Evolutionary conservation across 148 eudicot species (phyloP), one percentile per base, ranked within the genome.

Genomic region (Nepenthes gracilis): DNA sequence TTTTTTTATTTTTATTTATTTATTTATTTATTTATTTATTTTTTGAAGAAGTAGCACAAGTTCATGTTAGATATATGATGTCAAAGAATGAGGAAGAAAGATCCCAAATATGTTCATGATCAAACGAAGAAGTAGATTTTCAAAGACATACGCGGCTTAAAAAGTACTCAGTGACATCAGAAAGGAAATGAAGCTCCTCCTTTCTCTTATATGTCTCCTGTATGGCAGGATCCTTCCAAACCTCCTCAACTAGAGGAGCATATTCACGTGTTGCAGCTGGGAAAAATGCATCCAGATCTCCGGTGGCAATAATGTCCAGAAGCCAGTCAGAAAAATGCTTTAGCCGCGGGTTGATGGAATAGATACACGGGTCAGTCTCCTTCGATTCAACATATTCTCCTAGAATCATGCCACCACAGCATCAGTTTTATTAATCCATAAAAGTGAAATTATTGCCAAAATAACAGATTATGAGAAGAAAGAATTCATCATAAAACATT

Each of bases 251-350:
- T 62, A 89, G 70, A 23, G 99, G 99, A 64, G 99, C 97, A 74
- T 89, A 89, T 66, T 94, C 99, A 49, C 99, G 85, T 0, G 97
- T 89, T 34, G 97, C 97, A 14, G 97, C 99, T 9, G 99, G 99
- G 61, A 94, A 89, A 67, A 94, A 88, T 55, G 97, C 95, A 69
- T 94, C 99, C 75, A 94, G 78, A 76, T 89, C 95, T 64, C 99
- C 99, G 1, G 95, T 88, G 62, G 96, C 97, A 63, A 94, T 94
- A 61, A 94, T 94, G 74, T 94, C 97, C 57, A 94, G 74, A 37
- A 94, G 84, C 99, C 99, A 94, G 64, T 89, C 91, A 35, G 97
- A 94, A 58, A 94, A 94, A 74, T 88, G 87, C 87, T 94, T 88
- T 71, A 94, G 66, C 78, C 85, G 84, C 10, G 95, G 83, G 75